Evolutionary conservation across 2,329 filamentous ascomycete species (phyloP).

Genomic region (Metarhizium album): DNA sequence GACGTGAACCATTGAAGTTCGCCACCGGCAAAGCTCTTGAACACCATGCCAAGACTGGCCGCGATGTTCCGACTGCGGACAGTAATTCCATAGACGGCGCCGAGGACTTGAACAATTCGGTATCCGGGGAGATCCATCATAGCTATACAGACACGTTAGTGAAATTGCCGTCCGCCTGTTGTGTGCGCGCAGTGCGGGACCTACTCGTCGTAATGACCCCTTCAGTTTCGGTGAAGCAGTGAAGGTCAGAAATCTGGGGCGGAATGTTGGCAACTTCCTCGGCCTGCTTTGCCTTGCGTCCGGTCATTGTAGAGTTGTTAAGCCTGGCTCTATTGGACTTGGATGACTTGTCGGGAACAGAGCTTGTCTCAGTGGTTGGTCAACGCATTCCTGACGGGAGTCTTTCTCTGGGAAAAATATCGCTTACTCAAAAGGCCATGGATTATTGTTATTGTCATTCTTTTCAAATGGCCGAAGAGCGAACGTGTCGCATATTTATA

Average conservation of each 20-base stretch:
- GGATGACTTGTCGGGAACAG: too few relatives aligned
- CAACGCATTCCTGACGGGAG: background rate
- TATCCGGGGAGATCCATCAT: slow-evolving; percentile 55
- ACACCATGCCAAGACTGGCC: slow-evolving; percentile 41
- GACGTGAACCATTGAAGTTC: slow-evolving; percentile 50
- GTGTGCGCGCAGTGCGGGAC: slow-evolving; percentile 1
- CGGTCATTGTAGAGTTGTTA: slow-evolving; percentile 13
- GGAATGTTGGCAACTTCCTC: slow-evolving; percentile 26
- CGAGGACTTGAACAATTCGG: slow-evolving; percentile 44
- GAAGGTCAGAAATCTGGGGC: slow-evolving; percentile 33
- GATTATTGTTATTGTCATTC: too few relatives aligned
- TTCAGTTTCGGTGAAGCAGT: slow-evolving; percentile 51
- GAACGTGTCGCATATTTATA: background rate
- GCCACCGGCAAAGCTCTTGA: slow-evolving; percentile 47
- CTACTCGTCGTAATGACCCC: slow-evolving; percentile 47
- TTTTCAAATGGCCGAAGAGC: background rate
- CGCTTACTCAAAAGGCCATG: too few relatives aligned
- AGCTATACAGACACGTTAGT: slow-evolving; percentile 17
- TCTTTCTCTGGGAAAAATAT: too few relatives aligned
- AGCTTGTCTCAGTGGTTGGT: background rate
- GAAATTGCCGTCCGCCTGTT: background rate
- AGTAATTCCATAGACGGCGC: slow-evolving; percentile 46
- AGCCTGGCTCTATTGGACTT: too few relatives aligned
- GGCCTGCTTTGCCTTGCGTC: slow-evolving; percentile 14
- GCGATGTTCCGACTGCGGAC: slow-evolving; percentile 49